These are phyloP conservation scores for Pneumocystis canis DNA, from an alignment of 1,139 yeast species.

Conservation along the genomic window DNA sequence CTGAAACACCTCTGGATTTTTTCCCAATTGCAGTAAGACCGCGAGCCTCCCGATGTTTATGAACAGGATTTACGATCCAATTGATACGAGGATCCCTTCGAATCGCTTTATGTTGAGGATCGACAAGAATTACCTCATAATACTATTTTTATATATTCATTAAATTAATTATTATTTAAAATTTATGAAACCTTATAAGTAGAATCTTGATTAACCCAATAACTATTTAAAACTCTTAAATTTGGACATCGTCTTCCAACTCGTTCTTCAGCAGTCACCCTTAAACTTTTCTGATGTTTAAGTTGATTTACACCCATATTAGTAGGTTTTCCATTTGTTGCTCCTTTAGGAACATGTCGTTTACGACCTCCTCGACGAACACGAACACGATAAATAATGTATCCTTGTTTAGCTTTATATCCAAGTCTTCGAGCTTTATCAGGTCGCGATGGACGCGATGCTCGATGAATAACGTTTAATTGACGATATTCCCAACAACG, in stretches of 20 bases:
- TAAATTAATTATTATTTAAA: slow-evolving; percentile 38
- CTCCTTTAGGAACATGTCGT: slow-evolving; percentile 99
- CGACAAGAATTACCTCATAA: slow-evolving; percentile 56
- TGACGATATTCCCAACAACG: slow-evolving; percentile 85
- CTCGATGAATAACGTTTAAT: slow-evolving; percentile 97
- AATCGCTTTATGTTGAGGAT: slow-evolving; percentile 97
- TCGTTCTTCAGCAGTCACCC: slow-evolving; percentile 99
- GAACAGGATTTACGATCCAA: slow-evolving; percentile 99
- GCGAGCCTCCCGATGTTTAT: slow-evolving; percentile 99
- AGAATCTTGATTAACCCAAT: slow-evolving; percentile 99
- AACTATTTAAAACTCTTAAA: slow-evolving; percentile 98
- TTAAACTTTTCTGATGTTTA: slow-evolving; percentile 97
- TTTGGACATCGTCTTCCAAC: slow-evolving; percentile 98
- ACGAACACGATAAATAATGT: slow-evolving; percentile 94
- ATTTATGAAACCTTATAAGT: slow-evolving; percentile 99
- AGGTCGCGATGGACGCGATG: slow-evolving; percentile 97
- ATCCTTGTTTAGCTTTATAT: slow-evolving; percentile 99
- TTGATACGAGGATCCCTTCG: slow-evolving; percentile 97
- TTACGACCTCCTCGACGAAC: slow-evolving; percentile 99
- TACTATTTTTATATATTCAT: slow-evolving; percentile 88
- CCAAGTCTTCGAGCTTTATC: slow-evolving; percentile 99
- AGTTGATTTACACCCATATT: slow-evolving; percentile 99
- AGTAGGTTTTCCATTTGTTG: slow-evolving; percentile 99
- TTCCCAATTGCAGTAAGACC: slow-evolving; percentile 91
- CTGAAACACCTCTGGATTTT: slow-evolving; percentile 95